Evolutionary conservation across 179 eudicot genomes (phyloP).

Genomic region (Amaranthus tricolor): DNA sequence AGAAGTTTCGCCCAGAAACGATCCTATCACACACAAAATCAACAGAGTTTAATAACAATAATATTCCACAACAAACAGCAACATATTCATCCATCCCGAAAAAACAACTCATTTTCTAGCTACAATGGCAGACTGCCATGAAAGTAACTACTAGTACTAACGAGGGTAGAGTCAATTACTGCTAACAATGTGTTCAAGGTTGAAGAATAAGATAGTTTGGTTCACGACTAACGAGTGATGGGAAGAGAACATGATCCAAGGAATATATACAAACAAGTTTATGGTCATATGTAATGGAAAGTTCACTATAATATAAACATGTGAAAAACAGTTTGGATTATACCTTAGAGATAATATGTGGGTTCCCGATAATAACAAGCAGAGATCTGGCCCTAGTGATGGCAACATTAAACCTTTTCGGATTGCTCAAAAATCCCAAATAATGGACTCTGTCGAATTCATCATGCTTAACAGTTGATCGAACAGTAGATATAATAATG

Average conservation of each 20-base stretch:
- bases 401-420: slow-evolving; percentile 89
- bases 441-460: slow-evolving; percentile 65
- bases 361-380: slow-evolving; percentile 85
- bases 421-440: slow-evolving; percentile 91
- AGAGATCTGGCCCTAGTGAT: slow-evolving; percentile 85
- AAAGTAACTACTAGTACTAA: background rate
- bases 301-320: background rate
- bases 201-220: background rate
- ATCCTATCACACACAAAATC: slow-evolving; percentile 42
- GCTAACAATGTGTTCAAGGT: background rate
- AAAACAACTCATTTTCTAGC: background rate
- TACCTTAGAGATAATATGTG: slow-evolving; percentile 91
- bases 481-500: slow-evolving; percentile 79
- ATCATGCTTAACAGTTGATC: slow-evolving; percentile 80
- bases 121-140: background rate
- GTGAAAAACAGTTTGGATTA: slow-evolving; percentile 1
- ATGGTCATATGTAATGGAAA: background rate
- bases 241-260: background rate
- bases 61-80: background rate
- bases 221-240: background rate
- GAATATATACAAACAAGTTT: background rate
- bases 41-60: background rate
- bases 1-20: slow-evolving; percentile 51
- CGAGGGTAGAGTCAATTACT: background rate
- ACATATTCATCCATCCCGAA: background rate